phyloP scores from a whole-genome alignment of 495 filamentous ascomycete species.

The Hypoxylon cercidicola region DNA sequence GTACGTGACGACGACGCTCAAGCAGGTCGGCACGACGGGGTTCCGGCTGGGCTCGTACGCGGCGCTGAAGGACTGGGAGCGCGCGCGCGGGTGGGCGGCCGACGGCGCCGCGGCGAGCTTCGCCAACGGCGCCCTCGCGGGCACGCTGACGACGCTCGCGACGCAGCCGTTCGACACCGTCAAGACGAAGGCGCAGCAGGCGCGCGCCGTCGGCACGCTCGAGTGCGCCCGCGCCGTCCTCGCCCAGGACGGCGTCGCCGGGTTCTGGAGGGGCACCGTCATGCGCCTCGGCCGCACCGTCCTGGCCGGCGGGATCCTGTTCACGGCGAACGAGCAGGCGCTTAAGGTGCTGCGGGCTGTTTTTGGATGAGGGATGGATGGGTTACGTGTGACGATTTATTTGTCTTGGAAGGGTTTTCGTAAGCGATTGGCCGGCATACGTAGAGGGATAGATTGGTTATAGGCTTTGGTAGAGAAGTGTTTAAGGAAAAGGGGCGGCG shows the following conservation, averaged over 20 bases:
- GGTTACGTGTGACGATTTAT: too few relatives aligned
- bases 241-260: slow-evolving; percentile 65
- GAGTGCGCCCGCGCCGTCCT: slow-evolving; percentile 64
- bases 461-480: too few relatives aligned
- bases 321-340: slow-evolving; percentile 69
- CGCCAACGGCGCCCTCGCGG: slow-evolving; percentile 68
- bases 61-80: slow-evolving; percentile 70
- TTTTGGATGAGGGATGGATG: slow-evolving; percentile 8
- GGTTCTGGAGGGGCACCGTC: slow-evolving; percentile 73
- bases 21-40: slow-evolving; percentile 71
- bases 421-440: too few relatives aligned
- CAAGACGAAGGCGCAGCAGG: slow-evolving; percentile 71
- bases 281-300: slow-evolving; percentile 73
- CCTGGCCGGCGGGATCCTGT: slow-evolving; percentile 72
- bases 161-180: slow-evolving; percentile 76
- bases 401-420: too few relatives aligned
- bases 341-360: slow-evolving; percentile 32
- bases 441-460: too few relatives aligned
- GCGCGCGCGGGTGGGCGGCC: slow-evolving; percentile 54
- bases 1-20: slow-evolving; percentile 70
- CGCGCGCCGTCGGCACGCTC: slow-evolving; percentile 59
- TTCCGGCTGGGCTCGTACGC: slow-evolving; percentile 76
- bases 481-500: too few relatives aligned
- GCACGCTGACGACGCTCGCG: slow-evolving; percentile 67
- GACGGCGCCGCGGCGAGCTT: slow-evolving; percentile 55